phyloP scores from a whole-genome alignment of 257 asterid species.

The Gynochthodes officinalis region DNA sequence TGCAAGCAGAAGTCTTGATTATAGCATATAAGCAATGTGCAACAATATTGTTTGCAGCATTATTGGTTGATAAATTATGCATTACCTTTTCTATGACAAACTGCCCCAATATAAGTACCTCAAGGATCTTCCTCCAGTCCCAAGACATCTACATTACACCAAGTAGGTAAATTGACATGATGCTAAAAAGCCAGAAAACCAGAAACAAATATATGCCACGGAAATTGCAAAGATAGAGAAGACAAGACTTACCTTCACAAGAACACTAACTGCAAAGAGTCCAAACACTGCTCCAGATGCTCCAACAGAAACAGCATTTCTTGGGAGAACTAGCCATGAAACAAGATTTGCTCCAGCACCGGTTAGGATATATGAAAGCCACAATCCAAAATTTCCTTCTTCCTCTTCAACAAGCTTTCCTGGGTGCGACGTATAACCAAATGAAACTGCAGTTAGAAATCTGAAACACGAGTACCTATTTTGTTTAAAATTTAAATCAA shows the following conservation, averaged over 20 bases:
- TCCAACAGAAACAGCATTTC: constrained; percentile 93
- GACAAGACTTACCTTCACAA: constrained; percentile 56
- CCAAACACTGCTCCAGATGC: constrained; percentile 99
- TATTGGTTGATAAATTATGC: not conserved
- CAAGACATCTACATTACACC: constrained; percentile 71
- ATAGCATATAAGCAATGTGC: not conserved
- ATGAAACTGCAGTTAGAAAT: not conserved
- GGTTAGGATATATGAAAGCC: constrained; percentile 89
- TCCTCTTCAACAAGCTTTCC: constrained; percentile 99
- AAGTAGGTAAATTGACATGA: constrained; percentile 14
- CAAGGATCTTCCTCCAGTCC: constrained; percentile 99
- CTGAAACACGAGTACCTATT: not conserved
- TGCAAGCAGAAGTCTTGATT: not conserved
- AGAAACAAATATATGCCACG: not conserved
- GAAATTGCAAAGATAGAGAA: not conserved
- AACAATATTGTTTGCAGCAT: not conserved
- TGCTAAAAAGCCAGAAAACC: too few relatives aligned
- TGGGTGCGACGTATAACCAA: constrained; percentile 21
- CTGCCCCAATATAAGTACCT: constrained; percentile 90
- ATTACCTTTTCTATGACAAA: constrained; percentile 91
- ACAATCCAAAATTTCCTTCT: constrained; percentile 86
- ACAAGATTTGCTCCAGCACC: constrained; percentile 97
- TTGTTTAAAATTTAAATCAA: constrained; percentile 13
- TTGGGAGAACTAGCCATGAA: constrained; percentile 89
- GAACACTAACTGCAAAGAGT: constrained; percentile 90